Conservation (phyloP, 768 basidiomycete species). For the Tubosaeta brunneosetosa region DNA sequence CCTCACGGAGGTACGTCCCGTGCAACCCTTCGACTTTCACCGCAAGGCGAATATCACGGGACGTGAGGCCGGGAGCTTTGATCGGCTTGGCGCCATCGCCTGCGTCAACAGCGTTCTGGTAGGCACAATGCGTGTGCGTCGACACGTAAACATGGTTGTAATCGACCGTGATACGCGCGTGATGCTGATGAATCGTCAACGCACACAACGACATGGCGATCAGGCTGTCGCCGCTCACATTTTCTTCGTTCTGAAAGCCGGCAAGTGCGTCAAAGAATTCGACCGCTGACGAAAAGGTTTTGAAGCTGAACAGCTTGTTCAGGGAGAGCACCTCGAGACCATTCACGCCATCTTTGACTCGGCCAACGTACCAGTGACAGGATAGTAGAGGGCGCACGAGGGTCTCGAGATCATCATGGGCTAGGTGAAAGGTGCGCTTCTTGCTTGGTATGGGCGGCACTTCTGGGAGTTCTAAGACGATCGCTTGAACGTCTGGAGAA, state of each 20-base stretch:
- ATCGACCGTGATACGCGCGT: slow-evolving; percentile 28
- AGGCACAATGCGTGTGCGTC: slow-evolving; percentile 27
- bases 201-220: not conserved
- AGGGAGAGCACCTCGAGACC: slow-evolving; percentile 17
- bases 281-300: slow-evolving; percentile 19
- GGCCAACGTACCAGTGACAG: slow-evolving; percentile 25
- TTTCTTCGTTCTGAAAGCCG: slow-evolving; percentile 27
- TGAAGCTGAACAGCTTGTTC: slow-evolving; percentile 29
- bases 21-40: slow-evolving; percentile 37
- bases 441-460: slow-evolving; percentile 26
- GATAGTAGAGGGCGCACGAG: slow-evolving; percentile 37
- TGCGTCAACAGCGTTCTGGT: slow-evolving; percentile 4
- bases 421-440: slow-evolving; percentile 35
- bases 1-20: slow-evolving; percentile 17
- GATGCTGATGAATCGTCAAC: slow-evolving; percentile 21
- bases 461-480: slow-evolving; percentile 16
- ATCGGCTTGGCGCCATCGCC: slow-evolving; percentile 9
- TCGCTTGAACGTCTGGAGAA: slow-evolving; percentile 14
- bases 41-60: slow-evolving; percentile 49
- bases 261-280: slow-evolving; percentile 28
- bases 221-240: slow-evolving; percentile 21
- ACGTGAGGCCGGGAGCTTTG: slow-evolving; percentile 41
- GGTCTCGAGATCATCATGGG: slow-evolving; percentile 26
- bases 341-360: slow-evolving; percentile 3
- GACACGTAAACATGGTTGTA: slow-evolving; percentile 20